phyloP scores from a whole-genome alignment of 1,139 yeast species.

The Scheffersomyces lignicola region DNA sequence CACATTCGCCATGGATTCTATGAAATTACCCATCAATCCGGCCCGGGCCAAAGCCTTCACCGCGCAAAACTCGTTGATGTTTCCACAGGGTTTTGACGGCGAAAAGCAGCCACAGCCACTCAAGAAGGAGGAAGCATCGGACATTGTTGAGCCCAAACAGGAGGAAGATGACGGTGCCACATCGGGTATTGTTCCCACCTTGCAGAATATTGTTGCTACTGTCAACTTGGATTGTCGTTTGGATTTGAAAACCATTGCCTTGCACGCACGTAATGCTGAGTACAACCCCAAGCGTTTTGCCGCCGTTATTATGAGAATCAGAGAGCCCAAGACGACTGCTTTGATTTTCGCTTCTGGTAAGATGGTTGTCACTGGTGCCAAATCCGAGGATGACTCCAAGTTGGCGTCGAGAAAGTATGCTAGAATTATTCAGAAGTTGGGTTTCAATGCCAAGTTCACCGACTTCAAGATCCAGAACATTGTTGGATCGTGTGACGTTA shows the following conservation, averaged over 20 bases:
- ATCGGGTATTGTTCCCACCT: constrained; percentile 93
- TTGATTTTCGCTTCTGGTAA: constrained; percentile 97
- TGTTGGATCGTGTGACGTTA: constrained; percentile 98
- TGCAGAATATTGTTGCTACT: constrained; percentile 97
- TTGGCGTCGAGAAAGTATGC: constrained; percentile 97
- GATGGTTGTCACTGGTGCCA: constrained; percentile 99
- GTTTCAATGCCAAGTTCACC: constrained; percentile 93
- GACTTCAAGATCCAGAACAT: constrained; percentile 97
- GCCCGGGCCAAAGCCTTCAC: constrained; percentile 77
- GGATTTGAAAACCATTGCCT: constrained; percentile 94
- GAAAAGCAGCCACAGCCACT: constrained; percentile 10
- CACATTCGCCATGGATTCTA: constrained; percentile 57
- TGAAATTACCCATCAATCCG: constrained; percentile 77
- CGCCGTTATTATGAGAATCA: constrained; percentile 98
- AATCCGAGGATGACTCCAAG: constrained; percentile 96
- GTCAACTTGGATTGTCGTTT: constrained; percentile 94
- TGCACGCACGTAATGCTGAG: constrained; percentile 99
- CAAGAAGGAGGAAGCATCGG: constrained; percentile 29
- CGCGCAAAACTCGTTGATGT: constrained; percentile 64
- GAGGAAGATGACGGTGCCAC: constrained; percentile 69
- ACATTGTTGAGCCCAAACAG: constrained; percentile 40
- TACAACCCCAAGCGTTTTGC: constrained; percentile 98
- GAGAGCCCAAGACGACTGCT: constrained; percentile 99
- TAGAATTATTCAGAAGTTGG: constrained; percentile 94
- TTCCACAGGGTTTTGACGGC: constrained; percentile 50